Evolutionary conservation across 176 grass and related monocot species (phyloP), one percentile per base, ranked within the genome.

Genomic region (Musa acuminata): DNA sequence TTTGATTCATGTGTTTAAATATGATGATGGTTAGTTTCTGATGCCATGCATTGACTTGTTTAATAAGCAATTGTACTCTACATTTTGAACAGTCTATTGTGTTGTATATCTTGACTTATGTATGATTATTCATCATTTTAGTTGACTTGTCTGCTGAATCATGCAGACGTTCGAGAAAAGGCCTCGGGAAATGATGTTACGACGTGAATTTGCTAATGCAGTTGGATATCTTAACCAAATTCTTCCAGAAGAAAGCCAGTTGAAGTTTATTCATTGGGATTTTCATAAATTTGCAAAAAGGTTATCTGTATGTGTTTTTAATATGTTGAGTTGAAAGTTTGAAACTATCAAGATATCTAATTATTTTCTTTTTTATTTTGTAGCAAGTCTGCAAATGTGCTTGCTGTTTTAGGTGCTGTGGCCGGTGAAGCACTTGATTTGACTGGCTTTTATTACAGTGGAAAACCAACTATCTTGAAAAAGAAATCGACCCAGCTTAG

Each of bases 241-340:
- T 88, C 75, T 98, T 59, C 84, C 88, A 75, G 83, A 88, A 87
- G 90, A 98, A 68, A 89, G 58, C 81, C 92, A 98, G 51, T 81
- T 98, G 75, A 88, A 85, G 78, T 93, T 98, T 71, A 98, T 98
- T 49, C 95, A 94, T 75, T 98, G 95, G 95, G 95, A 98, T 91
- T 98, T 98, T 73, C 90, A 98, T 83, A 98, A 98, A 79, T 98
- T 98, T 82, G 86, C 90, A 48, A 98, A 98, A 89, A 98, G 95
- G 90, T 93, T 24, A 4, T 16, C 16, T 17, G 8, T 52, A 14
- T 51, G 8, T 16, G 22, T 51, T 77, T 77, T 13, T 22, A 14
- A 14, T 14, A 2, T 52, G 2, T 17, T 50, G 3, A 58, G 24
- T 24, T 55, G 19, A n/a, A n/a, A n/a, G n/a, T n/a, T n/a, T n/a